Evolutionary conservation across 345 rosid genomes (phyloP), one percentile per base, ranked within the genome.

Genomic region (Cardamine resedifolia): DNA sequence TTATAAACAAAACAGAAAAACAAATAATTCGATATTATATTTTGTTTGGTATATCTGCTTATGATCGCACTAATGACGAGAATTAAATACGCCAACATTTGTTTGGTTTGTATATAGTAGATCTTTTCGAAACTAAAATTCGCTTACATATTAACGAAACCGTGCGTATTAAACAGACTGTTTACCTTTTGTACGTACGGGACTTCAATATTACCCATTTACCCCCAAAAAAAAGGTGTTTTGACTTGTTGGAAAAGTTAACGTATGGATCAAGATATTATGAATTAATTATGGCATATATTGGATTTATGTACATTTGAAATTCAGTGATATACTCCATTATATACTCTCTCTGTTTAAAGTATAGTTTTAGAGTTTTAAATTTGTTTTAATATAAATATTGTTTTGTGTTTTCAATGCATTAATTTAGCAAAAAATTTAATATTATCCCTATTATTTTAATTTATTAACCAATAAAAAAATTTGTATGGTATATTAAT

Each of bases 81-180:
- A 63, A 23, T 30, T 68, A 56, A 72, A 63, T 63, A 63, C 63
- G 63, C 70, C 63, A 41, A 43, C 61, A 20, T 63, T 63, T 72
- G 0, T 52, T 55, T 55, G 20, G 16, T 38, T 10, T 20, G 44
- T 36, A 20, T 21, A 27, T 41, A 41, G 15, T 41, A 5, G 21
- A 66, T 36, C 10, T 28, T 31, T 21, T 65, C 38, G 18, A 26
- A 52, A 23, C 30, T 51, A 7, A 24, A 55, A n/a, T 39, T 55
- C 65, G 21, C 6, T 39, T 12, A 4, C 19, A 12, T 20, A 20
- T 11, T 2, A 33, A 18, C 12, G 11, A 21, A 41, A 21, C 39
- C 28, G 26, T 55, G 15, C 2, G n/a, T 28, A 27, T 10, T 18
- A 14, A 30, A 20, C 21, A 33, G 15, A 5, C 24, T 23, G 36